These are phyloP conservation scores for Mucor irregularis DNA, from an alignment of 371 early-diverging fungal genomes.

Conservation along the genomic window DNA sequence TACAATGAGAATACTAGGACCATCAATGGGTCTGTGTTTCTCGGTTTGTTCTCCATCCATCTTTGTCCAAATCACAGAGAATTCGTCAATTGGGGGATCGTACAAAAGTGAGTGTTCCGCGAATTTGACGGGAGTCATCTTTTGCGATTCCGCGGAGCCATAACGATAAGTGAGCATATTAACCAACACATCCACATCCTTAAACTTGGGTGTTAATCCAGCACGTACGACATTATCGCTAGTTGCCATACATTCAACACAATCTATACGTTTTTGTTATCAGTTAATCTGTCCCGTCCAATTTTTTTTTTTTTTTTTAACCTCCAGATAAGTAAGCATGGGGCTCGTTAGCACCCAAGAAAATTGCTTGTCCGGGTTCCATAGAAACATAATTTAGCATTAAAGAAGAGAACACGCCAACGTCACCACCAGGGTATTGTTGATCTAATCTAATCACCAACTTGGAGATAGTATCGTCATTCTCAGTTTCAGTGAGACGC, in stretches of 20 bases:
- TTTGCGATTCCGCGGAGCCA: conserved; percentile 76
- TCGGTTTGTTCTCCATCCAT: conserved; percentile 53
- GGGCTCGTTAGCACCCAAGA: conserved; percentile 95
- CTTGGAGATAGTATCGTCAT: conserved; percentile 49
- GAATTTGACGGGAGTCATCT: conserved; percentile 60
- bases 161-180: conserved; percentile 91
- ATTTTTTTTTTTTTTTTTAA: conserved; percentile 18
- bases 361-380: conserved; percentile 89
- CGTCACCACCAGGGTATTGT: conserved; percentile 89
- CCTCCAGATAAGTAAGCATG: conserved; percentile 96
- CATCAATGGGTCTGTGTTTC: conserved; percentile 57
- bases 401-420: conserved; percentile 87
- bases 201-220: conserved; percentile 97
- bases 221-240: conserved; percentile 97
- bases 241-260: conserved; percentile 98
- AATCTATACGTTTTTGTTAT: conserved; percentile 59
- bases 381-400: conserved; percentile 86
- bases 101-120: conserved; percentile 69
- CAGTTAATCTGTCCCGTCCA: not conserved
- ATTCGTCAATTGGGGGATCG: conserved; percentile 96
- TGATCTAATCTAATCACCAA: conserved; percentile 71
- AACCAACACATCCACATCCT: conserved; percentile 91
- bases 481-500: conserved; percentile 35
- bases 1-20: conserved; percentile 87
- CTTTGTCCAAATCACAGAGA: conserved; percentile 75